Percentiles rank a stretch among this genome's conserved stretches.
Conservation (phyloP, 345 rosid genomes). For the Eutrema yunnanense region DNA sequence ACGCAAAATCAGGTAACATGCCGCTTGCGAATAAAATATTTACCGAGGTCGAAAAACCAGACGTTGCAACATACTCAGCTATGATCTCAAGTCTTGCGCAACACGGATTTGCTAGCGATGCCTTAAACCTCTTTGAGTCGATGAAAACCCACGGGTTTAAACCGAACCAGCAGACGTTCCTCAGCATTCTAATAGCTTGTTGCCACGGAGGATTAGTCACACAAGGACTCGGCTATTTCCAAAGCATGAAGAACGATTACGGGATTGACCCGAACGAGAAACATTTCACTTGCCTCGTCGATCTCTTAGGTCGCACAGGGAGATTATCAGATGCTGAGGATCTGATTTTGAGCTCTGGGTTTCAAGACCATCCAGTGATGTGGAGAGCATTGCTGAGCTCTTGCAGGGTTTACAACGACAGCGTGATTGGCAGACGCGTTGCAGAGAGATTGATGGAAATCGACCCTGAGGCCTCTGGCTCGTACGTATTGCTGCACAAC, state of each 20-base stretch:
- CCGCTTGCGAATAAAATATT: slow-evolving; percentile 24
- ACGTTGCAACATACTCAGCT: slow-evolving; percentile 46
- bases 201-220: slow-evolving; percentile 47
- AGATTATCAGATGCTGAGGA: slow-evolving; percentile 41
- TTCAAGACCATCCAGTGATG: slow-evolving; percentile 39
- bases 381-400: slow-evolving; percentile 53
- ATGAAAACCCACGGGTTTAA: slow-evolving; percentile 30
- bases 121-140: slow-evolving; percentile 34
- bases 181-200: slow-evolving; percentile 45
- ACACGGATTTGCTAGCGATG: slow-evolving; percentile 41
- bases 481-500: slow-evolving; percentile 42
- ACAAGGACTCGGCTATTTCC: slow-evolving; percentile 38
- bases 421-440: slow-evolving; percentile 28
- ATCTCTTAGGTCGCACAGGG: slow-evolving; percentile 42
- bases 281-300: slow-evolving; percentile 47
- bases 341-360: slow-evolving; percentile 34
- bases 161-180: slow-evolving; percentile 41
- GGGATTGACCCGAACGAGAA: slow-evolving; percentile 26
- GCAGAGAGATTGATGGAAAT: slow-evolving; percentile 42
- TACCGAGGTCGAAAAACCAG: slow-evolving; percentile 36
- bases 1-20: slow-evolving; percentile 47
- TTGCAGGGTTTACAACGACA: slow-evolving; percentile 39
- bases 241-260: slow-evolving; percentile 36
- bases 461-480: slow-evolving; percentile 42
- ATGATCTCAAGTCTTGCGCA: slow-evolving; percentile 47